Evolutionary conservation across 2,329 filamentous ascomycete genomes (phyloP), one percentile per base, ranked within the genome.

Genomic region (Bipolaris oryzae): DNA sequence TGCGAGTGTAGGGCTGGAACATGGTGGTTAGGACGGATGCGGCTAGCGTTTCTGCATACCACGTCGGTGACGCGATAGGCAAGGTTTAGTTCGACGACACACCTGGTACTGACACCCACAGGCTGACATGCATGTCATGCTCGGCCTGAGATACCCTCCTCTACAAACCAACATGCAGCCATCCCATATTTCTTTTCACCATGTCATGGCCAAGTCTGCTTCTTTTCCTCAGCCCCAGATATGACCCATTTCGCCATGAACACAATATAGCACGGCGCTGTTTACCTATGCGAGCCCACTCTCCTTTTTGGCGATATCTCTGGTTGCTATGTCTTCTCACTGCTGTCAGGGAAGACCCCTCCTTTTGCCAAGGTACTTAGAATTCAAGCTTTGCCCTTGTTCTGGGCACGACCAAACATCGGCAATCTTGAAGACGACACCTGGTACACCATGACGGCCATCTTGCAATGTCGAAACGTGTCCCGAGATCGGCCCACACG

Each of bases 401-500:
- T 21, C 15, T n/a, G 15, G 21, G 13, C 21, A n/a, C n/a, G 11
- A 23, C 13, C 15, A 42, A n/a, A 42, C 21, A 25, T 34, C n/a
- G 7, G 42, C 18, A 31, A 5, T 33, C n/a, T 10, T 13, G 16
- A 21, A 20, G 23, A 15, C 9, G 25, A 44, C 7, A n/a, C 25
- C 21, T 28, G 5, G 25, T 45, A 18, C 38, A 38, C 13, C 34
- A 7, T 16, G 18, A 31, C 15, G 5, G n/a, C 7, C 11, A 35
- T 46, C 18, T 21, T 18, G 11, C 7, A 38, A 39, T 20, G 48
- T 34, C 28, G 7, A 42, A 15, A 41, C 49, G 31, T 21, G 23
- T 46, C 16, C 21, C 20, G 31, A 49, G 37, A 37, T 43, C 37
- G 52, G 35, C 46, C 52, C 53, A 49, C 53, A 31, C 21, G 48